Base-by-base conservation (phyloP, 2,329 filamentous ascomycete species). In the Lasiodiplodia citricola region DNA sequence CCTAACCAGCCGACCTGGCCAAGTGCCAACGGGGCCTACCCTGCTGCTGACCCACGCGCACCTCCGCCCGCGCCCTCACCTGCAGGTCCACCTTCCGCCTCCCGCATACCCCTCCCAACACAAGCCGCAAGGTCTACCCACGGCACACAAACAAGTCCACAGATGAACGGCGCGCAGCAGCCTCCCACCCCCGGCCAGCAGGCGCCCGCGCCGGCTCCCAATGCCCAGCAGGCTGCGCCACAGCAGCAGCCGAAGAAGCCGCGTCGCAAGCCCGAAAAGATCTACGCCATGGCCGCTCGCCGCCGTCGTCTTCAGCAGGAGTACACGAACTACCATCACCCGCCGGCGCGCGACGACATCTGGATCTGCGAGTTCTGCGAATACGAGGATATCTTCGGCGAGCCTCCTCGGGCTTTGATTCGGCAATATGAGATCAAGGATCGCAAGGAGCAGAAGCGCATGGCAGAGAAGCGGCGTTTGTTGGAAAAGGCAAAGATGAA, bases 321-420 rank as follows among this genome's bases (percentile, higher is more conserved):
- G 74, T 91, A 92, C 72, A 87, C 88, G 68, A 96, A 96, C 78
- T 88, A 88, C 70, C 89, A 92, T 74, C 90, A 92, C 74, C 91
- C 92, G 1, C 91, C 92, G 0, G 83, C 81, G 21, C 78, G 83
- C 1, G 91, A 93, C 72, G 92, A 97, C 70, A 87, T 94, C 63
- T 98, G 94, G 92, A 94, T 98, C 57, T 99, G 96, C 81, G 93
- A 97, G 76, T 98, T 98, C 78, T 99, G 96, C 83, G 96, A 99
- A 80, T 99, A 97, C 77, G 95, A 98, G 80, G 89, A 89, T 65
- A 97, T 99, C 62, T 98, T 97, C 78, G 95, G 95, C n/a, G 87
- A 87, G 65, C 92, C 92, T 2, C 96, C 96, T 0, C 87, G 88
- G 74, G 93, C 93, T 62, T 83, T 99, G 67, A 96, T 98, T 71